Evolutionary conservation across 2,329 filamentous ascomycete genomes (phyloP).

Genomic region (Aspergillus ochraceoroseus): DNA sequence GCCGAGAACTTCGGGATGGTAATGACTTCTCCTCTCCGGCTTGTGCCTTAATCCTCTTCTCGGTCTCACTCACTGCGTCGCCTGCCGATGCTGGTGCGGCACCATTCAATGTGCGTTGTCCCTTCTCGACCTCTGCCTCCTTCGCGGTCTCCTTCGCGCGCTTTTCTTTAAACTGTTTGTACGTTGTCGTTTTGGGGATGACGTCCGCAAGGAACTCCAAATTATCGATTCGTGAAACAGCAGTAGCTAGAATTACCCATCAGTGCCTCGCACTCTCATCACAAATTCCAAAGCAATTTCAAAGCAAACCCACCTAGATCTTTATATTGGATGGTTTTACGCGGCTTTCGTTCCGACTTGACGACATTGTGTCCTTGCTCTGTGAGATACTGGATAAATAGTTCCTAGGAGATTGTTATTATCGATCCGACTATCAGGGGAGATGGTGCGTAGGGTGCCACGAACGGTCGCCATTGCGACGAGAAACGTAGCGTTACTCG

Average conservation of each 20-base stretch:
- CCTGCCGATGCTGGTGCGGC: slow-evolving; percentile 16
- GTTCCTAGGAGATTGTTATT: slow-evolving; percentile 56
- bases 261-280: slow-evolving; percentile 5
- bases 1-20: slow-evolving; percentile 28
- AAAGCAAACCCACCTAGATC: slow-evolving; percentile 61
- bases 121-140: slow-evolving; percentile 34
- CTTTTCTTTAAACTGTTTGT: slow-evolving; percentile 69
- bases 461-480: slow-evolving; percentile 82
- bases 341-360: slow-evolving; percentile 84
- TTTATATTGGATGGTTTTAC: slow-evolving; percentile 91
- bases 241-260: slow-evolving; percentile 57
- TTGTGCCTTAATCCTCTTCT: too few relatives aligned
- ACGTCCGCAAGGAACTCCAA: slow-evolving; percentile 92
- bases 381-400: slow-evolving; percentile 91
- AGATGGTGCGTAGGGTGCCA: slow-evolving; percentile 7
- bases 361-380: slow-evolving; percentile 81
- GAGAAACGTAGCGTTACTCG: slow-evolving; percentile 89
- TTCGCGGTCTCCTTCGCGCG: slow-evolving; percentile 39
- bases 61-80: slow-evolving; percentile 24
- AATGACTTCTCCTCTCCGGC: slow-evolving; percentile 19
- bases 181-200: slow-evolving; percentile 78
- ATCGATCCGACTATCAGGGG: neutral
- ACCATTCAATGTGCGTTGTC: slow-evolving; percentile 38
- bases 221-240: slow-evolving; percentile 82
- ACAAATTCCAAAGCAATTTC: neutral